A percentile compares a stretch with the other conserved stretches of the same genome.
Evolutionary conservation across 1,284 basidiomycete genomes (phyloP).

Genomic region (Moesziomyces globuligerus): DNA sequence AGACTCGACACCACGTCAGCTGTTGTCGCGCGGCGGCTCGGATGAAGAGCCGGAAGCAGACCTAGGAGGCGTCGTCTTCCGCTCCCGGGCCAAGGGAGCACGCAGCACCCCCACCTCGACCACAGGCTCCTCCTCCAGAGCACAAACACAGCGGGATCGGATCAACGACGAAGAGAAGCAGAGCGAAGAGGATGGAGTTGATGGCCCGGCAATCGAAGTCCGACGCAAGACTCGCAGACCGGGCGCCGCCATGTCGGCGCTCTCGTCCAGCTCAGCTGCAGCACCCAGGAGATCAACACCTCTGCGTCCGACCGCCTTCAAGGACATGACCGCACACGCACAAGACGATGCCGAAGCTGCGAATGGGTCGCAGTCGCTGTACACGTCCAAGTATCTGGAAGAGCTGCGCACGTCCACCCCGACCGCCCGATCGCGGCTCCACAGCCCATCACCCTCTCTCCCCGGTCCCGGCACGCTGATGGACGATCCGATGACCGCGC

Average conservation of each 20-base stretch:
- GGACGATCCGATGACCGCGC: slow-evolving; percentile 26
- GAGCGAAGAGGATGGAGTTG: slow-evolving; percentile 8
- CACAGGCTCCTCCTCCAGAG: not conserved
- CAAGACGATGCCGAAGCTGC: slow-evolving; percentile 1
- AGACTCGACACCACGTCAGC: not conserved
- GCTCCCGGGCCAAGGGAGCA: slow-evolving; percentile 13
- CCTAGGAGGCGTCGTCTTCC: slow-evolving; percentile 22
- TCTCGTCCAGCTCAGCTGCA: slow-evolving; percentile 4
- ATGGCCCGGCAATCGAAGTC: slow-evolving; percentile 19
- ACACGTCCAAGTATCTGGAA: slow-evolving; percentile 36
- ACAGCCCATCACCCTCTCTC: slow-evolving; percentile 7
- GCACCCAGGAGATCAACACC: slow-evolving; percentile 12
- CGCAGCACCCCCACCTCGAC: slow-evolving; percentile 7
- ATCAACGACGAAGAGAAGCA: not conserved
- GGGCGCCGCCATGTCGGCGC: not conserved
- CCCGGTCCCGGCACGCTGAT: slow-evolving; percentile 20
- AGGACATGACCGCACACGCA: not conserved
- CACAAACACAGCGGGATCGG: not conserved
- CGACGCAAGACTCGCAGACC: slow-evolving; percentile 21
- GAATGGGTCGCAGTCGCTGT: slow-evolving; percentile 3
- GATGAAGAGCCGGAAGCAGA: slow-evolving; percentile 7
- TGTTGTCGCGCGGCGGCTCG: not conserved
- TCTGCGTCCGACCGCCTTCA: slow-evolving; percentile 21
- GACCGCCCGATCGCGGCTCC: slow-evolving; percentile 10
- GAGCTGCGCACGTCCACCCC: slow-evolving; percentile 40